Evolutionary conservation across 225 moss, liverwort and hornwort species (phyloP).

Genomic region (Polytrichum commune): DNA sequence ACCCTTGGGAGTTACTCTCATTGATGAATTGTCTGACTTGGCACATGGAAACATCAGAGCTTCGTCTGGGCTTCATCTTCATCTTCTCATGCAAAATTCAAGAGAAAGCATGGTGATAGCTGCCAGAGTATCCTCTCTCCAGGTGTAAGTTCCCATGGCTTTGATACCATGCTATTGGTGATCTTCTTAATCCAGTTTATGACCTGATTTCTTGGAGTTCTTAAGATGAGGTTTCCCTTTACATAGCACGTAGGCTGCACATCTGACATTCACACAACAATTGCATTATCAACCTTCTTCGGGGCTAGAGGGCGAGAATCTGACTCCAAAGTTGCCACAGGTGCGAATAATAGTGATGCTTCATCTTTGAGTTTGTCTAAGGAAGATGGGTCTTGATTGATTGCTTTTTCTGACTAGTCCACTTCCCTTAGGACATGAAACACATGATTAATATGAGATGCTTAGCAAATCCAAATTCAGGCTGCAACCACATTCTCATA

Average conservation of each 20-base stretch:
- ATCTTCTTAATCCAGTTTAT: conserved; percentile 8
- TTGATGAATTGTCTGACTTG: not conserved
- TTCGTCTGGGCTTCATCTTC: not conserved
- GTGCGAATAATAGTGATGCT: not conserved
- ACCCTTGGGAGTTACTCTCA: not conserved
- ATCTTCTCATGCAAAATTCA: not conserved
- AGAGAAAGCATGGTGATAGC: not conserved
- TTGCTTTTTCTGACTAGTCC: not conserved
- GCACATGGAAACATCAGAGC: no score
- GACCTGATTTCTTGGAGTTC: conserved; percentile 34
- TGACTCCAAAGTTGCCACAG: no score
- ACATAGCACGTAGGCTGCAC: conserved; percentile 40
- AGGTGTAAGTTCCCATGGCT: not conserved
- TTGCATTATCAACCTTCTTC: conserved; percentile 7
- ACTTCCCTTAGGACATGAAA: not conserved
- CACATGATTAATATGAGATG: not conserved
- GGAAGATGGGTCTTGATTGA: not conserved
- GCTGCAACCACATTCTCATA: no score
- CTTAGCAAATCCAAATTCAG: no score
- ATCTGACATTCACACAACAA: conserved; percentile 13
- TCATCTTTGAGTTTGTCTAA: not conserved
- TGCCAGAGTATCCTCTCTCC: not conserved
- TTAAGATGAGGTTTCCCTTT: conserved; percentile 44
- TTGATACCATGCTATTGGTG: not conserved
- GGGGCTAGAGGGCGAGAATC: not conserved